Conservation (phyloP, 495 filamentous ascomycete species). For the Aspergillus diversus region DNA sequence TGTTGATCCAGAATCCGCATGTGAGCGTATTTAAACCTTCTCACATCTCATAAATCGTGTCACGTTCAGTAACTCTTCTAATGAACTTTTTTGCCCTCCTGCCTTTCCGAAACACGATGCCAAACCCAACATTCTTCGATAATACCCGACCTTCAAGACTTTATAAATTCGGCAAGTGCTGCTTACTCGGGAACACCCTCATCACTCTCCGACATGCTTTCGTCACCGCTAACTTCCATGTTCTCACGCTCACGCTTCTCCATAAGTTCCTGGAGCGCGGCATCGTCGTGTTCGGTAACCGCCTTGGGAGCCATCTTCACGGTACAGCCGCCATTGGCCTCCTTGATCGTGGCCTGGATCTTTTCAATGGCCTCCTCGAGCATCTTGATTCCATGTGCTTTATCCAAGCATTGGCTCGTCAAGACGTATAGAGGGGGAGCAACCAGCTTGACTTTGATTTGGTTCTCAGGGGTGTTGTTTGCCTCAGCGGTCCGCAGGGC, state of each 20-base stretch:
- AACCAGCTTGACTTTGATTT: slow-evolving; percentile 96
- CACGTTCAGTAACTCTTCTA: slow-evolving; percentile 39
- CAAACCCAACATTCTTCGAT: slow-evolving; percentile 8
- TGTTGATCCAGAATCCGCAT: slow-evolving; percentile 38
- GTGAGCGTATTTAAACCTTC: slow-evolving; percentile 41
- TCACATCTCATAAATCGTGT: slow-evolving; percentile 45
- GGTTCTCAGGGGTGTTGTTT: slow-evolving; percentile 82
- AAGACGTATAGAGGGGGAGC: slow-evolving; percentile 93
- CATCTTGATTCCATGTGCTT: slow-evolving; percentile 77
- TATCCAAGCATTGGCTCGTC: slow-evolving; percentile 93
- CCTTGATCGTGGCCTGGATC: slow-evolving; percentile 75
- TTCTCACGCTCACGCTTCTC: slow-evolving; percentile 99
- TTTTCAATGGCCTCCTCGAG: slow-evolving; percentile 86
- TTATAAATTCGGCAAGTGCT: slow-evolving; percentile 22
- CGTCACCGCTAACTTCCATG: slow-evolving; percentile 93
- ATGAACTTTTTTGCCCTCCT: slow-evolving; percentile 38
- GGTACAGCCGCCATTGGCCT: slow-evolving; percentile 73
- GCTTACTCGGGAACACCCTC: slow-evolving; percentile 63
- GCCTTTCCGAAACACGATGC: slow-evolving; percentile 13
- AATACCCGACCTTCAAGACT: slow-evolving; percentile 2
- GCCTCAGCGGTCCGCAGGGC: slow-evolving; percentile 86
- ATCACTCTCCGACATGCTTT: slow-evolving; percentile 90
- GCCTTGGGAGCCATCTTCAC: slow-evolving; percentile 99
- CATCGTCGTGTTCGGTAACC: slow-evolving; percentile 97
- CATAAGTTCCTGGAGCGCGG: slow-evolving; percentile 95